Percentiles rank a stretch among this genome's conserved stretches.
Conservation (phyloP, 2,329 filamentous ascomycete species). For the Fragosphaeria purpurea region DNA sequence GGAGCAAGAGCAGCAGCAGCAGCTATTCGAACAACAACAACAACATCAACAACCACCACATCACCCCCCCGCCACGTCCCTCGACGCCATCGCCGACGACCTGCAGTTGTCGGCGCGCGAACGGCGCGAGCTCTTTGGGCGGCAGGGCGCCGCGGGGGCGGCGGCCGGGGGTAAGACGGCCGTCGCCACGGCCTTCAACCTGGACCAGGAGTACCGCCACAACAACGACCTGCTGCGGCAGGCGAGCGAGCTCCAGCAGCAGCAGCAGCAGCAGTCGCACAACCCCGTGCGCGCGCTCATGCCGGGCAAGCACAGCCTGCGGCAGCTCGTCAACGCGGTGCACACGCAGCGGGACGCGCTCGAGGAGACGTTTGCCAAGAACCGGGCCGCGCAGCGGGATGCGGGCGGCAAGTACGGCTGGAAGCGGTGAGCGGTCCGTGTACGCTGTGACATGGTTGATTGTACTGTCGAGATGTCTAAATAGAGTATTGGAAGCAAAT, state of each 20-base stretch:
- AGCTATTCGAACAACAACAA: slow-evolving; percentile 14
- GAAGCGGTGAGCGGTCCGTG: slow-evolving; percentile 33
- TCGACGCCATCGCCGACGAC: slow-evolving; percentile 63
- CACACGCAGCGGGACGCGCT: slow-evolving; percentile 75
- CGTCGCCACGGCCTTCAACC: slow-evolving; percentile 80
- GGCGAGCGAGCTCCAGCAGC: slow-evolving; percentile 57
- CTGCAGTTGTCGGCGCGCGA: slow-evolving; percentile 70
- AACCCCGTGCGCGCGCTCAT: slow-evolving; percentile 76
- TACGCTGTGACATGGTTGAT: too few species aligned
- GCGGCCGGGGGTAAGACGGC: slow-evolving; percentile 30
- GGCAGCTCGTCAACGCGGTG: slow-evolving; percentile 77
- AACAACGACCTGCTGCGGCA: slow-evolving; percentile 78
- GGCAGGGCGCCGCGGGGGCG: slow-evolving; percentile 33
- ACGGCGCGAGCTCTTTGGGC: slow-evolving; percentile 77
- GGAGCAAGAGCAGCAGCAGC: slow-evolving; percentile 15
- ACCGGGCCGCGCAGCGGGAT: slow-evolving; percentile 69
- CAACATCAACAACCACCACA: slow-evolving; percentile 13
- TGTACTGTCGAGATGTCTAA: too few species aligned
- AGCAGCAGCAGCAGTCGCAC: slow-evolving; percentile 61
- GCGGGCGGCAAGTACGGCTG: slow-evolving; percentile 79
- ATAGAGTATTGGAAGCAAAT: too few species aligned
- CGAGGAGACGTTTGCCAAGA: slow-evolving; percentile 79
- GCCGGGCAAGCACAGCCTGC: slow-evolving; percentile 80
- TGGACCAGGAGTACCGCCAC: slow-evolving; percentile 73
- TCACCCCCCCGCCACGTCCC: slow-evolving; percentile 33